Evolutionary conservation across 2,329 filamentous ascomycete genomes (phyloP), one percentile per base, ranked within the genome.

Genomic region (Cercospora berteroae): DNA sequence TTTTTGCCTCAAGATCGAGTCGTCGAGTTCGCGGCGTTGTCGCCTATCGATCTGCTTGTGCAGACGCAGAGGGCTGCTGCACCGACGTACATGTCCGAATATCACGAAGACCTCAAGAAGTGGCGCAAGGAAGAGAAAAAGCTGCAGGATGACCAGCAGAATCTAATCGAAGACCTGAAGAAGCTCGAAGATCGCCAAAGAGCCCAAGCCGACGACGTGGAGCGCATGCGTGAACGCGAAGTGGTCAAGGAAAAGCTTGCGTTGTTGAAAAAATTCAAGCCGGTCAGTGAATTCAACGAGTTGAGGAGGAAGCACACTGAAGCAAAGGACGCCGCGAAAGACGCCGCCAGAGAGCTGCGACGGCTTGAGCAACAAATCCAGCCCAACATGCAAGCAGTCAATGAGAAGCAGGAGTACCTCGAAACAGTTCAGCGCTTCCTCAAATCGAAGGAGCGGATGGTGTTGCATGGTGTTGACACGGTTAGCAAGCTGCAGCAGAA

Each of bases 1-100:
- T 99, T 99, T 74, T 82, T 99, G 55, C 95, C 95, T 0, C 95
- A 99, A 79, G 95, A 99, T 77, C 91, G 94, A 72, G 95, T 99
- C 1, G 92, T 93, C 25, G 94, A 97, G 76, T 99, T 99, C 77
- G 93, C 95, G 5, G 90, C 87, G 5, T 87, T 96, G 72, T 91
- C 88, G 8, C 90, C 94, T 0, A 83, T 96, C 12, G 90, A 96
- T 55, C 85, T 97, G 20, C 84, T 99, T 0, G 85, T 89, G 67
- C 92, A 95, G 74, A 99, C 95, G 0, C 89, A 97, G 69, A 88
- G 93, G 75, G 95, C 95, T 36, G 94, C 93, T 6, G 95, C 94
- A 0, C 89, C 92, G 0, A 85, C 89, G 56, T 83, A 96, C 68
- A 94, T 98, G 87, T 84, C 92, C 5, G 80, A 87, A 23, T 92